Evolutionary conservation across 306 rosid genomes (phyloP).

Genomic region (Betula pendula): DNA sequence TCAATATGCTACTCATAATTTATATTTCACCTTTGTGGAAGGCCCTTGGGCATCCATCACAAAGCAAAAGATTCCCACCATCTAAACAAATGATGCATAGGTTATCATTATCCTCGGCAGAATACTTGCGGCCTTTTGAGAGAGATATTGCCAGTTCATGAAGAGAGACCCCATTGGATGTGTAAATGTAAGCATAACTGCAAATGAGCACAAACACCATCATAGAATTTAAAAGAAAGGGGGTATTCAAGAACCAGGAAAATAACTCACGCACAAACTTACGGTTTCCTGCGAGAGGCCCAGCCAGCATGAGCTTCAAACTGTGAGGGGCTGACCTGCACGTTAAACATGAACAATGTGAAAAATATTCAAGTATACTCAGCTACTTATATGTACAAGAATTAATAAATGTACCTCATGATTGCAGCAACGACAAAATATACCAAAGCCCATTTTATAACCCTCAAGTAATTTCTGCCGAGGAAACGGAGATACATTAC

Average conservation of each 20-base stretch:
- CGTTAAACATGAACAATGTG: constrained; percentile 28
- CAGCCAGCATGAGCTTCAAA: constrained; percentile 99
- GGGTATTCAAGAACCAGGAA: constrained; percentile 25
- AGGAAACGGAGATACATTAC: constrained; percentile 32
- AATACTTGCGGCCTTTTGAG: constrained; percentile 79
- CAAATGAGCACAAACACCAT: constrained; percentile 38
- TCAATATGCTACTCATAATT: constrained; percentile 7
- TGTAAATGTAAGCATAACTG: constrained; percentile 95
- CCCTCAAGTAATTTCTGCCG: constrained; percentile 92
- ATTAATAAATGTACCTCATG: constrained; percentile 54
- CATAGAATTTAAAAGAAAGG: constrained; percentile 29
- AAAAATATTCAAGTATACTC: constrained; percentile 16
- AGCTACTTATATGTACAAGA: constrained; percentile 28
- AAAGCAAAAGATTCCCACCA: constrained; percentile 91
- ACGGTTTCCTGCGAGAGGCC: constrained; percentile 96
- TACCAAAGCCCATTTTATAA: constrained; percentile 81
- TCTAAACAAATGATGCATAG: constrained; percentile 89
- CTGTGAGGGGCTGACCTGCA: constrained; percentile 96
- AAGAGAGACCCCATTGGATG: constrained; percentile 92
- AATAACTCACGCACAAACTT: constrained; percentile 47
- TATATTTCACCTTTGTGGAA: constrained; percentile 84
- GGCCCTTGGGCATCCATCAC: constrained; percentile 99
- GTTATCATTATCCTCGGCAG: constrained; percentile 86
- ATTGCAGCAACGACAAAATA: constrained; percentile 89
- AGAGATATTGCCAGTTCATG: constrained; percentile 88